Evolutionary conservation across 768 basidiomycete genomes (phyloP), one percentile per base, ranked within the genome.

Genomic region (Rubroboletus pulcherrimus): DNA sequence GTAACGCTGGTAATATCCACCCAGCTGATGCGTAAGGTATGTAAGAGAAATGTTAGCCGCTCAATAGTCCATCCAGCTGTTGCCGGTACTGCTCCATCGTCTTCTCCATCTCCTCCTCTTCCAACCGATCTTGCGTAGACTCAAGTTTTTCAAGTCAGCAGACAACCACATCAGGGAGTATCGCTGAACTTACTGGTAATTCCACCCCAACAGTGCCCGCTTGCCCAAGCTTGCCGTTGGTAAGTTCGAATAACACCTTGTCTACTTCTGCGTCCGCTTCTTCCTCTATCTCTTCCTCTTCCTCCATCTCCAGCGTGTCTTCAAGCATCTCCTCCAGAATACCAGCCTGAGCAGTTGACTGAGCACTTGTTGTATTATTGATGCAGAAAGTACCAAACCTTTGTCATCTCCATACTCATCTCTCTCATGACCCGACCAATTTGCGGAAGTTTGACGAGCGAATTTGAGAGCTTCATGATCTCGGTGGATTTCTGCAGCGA

Each of bases 401-500:
- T 98, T 58, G 91, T 98, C 97, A 98, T 98, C 73, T 99, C 97
- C 88, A 95, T 93, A 63, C 89, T 93, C 93, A 99, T 95, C 66
- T 97, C 90, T 35, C 93, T 83, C 97, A 99, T 99, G 1, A 84
- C 82, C 59, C 85, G 87, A 72, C 87, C 89, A 46, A 98, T 84
- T 70, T 98, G 93, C 17, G 97, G 97, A 15, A 99, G 79, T 65
- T 86, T 94, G 61, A 98, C 77, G 45, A 98, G 80, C 29, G 87
- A 76, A 74, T 96, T 98, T n/a, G 94, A 95, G 40, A 95, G 79
- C 74, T 90, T 98, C 95, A 99, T 98, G 58, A 98, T 98, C 71
- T 98, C 95, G 1, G 96, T 94, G 7, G 94, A 97, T 73, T 94
- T 97, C 74, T 98, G 96, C 58, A 99, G 77, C 7, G 95, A 84